Evolutionary conservation across 768 basidiomycete genomes (phyloP).

Genomic region (Russula sp.): DNA sequence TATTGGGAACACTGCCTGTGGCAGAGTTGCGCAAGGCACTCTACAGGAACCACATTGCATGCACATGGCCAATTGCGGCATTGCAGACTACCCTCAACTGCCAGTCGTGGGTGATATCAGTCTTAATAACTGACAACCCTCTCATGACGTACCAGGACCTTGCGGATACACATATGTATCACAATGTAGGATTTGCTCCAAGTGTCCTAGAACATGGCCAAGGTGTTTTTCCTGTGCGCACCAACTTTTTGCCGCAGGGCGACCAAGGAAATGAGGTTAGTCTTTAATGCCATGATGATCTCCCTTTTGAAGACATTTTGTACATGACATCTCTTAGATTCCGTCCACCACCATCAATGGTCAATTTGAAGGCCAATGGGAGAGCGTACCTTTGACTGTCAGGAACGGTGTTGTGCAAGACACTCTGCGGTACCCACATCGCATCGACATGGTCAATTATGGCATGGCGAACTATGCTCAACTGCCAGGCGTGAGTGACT

Average conservation of each 20-base stretch:
- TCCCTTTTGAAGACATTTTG: not conserved
- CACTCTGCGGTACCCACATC: not conserved
- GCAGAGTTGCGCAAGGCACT: not conserved
- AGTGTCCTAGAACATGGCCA: not conserved
- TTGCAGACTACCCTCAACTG: not conserved
- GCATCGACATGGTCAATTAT: not conserved
- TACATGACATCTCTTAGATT: not conserved
- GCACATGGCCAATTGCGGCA: not conserved
- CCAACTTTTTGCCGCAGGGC: not conserved
- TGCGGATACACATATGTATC: not conserved
- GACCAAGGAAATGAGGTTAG: not conserved
- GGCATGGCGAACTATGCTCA: not conserved
- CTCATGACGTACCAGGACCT: not conserved
- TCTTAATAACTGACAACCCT: not conserved
- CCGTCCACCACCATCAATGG: not conserved
- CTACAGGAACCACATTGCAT: not conserved
- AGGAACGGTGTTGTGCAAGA: not conserved
- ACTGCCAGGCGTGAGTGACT: not conserved
- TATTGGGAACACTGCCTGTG: not conserved
- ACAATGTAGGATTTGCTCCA: not conserved
- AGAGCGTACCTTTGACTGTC: not conserved
- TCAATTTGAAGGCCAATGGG: not conserved
- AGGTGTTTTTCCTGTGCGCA: not conserved
- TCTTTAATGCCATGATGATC: not conserved
- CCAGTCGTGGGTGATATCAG: not conserved